phyloP scores from a whole-genome alignment of 192 early-diverging fungal genomes.

The Physocladia obscura region DNA sequence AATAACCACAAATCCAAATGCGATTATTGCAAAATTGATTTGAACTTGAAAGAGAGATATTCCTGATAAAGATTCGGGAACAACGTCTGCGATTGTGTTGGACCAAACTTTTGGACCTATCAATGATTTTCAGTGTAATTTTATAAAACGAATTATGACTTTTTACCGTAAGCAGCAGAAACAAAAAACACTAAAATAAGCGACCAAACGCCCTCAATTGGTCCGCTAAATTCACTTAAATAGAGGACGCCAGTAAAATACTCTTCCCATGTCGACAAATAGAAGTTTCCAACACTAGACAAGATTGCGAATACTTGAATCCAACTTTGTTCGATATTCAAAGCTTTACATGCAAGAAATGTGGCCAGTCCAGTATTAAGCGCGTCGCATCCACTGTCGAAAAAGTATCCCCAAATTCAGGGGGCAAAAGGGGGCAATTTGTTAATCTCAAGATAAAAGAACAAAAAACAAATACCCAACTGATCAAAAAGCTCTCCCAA shows the following conservation, averaged over 20 bases:
- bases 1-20: slow-evolving; percentile 46
- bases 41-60: slow-evolving; percentile 12
- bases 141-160: no score
- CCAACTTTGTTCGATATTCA: slow-evolving; percentile 71
- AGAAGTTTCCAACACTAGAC: slow-evolving; percentile 73
- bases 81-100: neutral
- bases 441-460: slow-evolving; percentile 4
- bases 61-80: no score
- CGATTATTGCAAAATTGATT: slow-evolving; percentile 55
- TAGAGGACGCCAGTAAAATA: slow-evolving; percentile 89
- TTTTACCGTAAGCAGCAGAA: no score
- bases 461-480: no score
- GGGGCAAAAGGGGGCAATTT: slow-evolving; percentile 1
- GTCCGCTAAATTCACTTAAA: slow-evolving; percentile 79
- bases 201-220: slow-evolving; percentile 83
- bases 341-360: slow-evolving; percentile 57
- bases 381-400: slow-evolving; percentile 66
- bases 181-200: slow-evolving; percentile 59
- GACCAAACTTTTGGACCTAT: neutral
- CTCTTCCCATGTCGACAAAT: slow-evolving; percentile 86
- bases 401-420: neutral
- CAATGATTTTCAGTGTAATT: no score
- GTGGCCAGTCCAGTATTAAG: slow-evolving; percentile 64
- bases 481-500: slow-evolving; percentile 93
- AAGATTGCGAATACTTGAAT: slow-evolving; percentile 41